Conservation (phyloP, 352 stramenopile species). For the Phytophthora pluvialis region DNA sequence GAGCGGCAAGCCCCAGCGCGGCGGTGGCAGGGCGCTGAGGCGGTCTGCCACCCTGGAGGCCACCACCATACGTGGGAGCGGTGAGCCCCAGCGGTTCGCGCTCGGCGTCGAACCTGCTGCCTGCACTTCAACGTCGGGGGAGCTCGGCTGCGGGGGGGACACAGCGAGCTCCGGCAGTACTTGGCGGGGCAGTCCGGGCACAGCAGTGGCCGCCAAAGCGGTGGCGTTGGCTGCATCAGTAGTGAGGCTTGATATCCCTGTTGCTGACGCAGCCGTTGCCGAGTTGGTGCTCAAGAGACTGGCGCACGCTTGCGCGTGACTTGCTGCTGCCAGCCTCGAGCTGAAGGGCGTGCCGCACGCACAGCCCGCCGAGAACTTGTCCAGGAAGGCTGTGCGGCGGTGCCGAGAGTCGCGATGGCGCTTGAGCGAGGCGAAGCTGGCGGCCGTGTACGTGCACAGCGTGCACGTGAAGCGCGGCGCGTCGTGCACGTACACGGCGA, state of each 20-base stretch:
- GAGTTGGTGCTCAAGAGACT: neutral
- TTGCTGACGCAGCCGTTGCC: slow-evolving; percentile 4
- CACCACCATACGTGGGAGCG: neutral
- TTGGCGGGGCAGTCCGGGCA: slow-evolving; percentile 1
- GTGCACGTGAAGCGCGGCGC: slow-evolving; percentile 7
- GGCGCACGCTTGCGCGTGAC: slow-evolving; percentile 20
- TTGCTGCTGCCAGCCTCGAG: slow-evolving; percentile 17
- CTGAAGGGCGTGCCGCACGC: slow-evolving; percentile 1
- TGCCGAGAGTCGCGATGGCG: slow-evolving; percentile 15
- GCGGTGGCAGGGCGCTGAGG: neutral
- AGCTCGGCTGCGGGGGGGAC: slow-evolving; percentile 10
- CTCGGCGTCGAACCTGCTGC: neutral
- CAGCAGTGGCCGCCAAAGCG: neutral
- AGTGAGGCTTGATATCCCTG: slow-evolving; percentile 6
- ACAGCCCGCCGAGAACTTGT: slow-evolving; percentile 27
- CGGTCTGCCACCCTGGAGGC: neutral
- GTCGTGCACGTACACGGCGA: slow-evolving; percentile 20
- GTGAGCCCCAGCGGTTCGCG: slow-evolving; percentile 1
- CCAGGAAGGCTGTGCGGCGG: slow-evolving; percentile 15
- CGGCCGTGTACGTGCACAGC: slow-evolving; percentile 15
- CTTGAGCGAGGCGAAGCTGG: slow-evolving; percentile 11
- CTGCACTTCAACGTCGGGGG: slow-evolving; percentile 2
- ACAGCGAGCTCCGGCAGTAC: slow-evolving; percentile 6
- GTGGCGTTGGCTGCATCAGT: slow-evolving; percentile 2
- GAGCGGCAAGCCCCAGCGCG: neutral